These are phyloP conservation scores for Friedmanniomyces simplex DNA, from an alignment of 495 filamentous ascomycete species.

Conservation along the genomic window DNA sequence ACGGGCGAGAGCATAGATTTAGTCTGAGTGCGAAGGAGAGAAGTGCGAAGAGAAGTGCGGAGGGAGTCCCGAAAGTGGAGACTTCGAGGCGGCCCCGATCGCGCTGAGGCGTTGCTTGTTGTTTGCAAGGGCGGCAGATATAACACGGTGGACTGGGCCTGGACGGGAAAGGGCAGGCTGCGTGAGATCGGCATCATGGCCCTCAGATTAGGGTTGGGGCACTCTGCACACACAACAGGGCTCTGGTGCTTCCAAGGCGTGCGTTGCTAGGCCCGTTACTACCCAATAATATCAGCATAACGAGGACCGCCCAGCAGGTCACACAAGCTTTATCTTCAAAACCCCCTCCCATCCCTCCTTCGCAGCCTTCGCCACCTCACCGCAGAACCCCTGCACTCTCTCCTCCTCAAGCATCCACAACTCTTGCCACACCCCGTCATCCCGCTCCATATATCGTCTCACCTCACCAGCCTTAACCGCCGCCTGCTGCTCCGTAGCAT, in stretches of 20 bases:
- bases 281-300: not conserved
- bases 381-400: slow-evolving; percentile 3
- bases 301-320: not conserved
- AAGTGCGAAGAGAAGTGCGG: slow-evolving; percentile 11
- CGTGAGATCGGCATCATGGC: too few species aligned
- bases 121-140: not conserved
- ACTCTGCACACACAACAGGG: too few species aligned
- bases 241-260: too few species aligned
- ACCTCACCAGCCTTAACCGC: not conserved
- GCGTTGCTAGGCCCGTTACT: too few species aligned
- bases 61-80: slow-evolving; percentile 1
- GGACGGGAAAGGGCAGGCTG: too few species aligned
- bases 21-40: slow-evolving; percentile 16
- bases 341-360: slow-evolving; percentile 20
- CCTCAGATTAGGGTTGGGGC: too few species aligned
- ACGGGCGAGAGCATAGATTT: slow-evolving; percentile 7
- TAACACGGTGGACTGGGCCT: too few species aligned
- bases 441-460: not conserved
- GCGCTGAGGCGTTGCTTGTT: not conserved
- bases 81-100: not conserved
- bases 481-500: slow-evolving; percentile 2
- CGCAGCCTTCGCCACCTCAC: slow-evolving; percentile 10
- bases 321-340: not conserved
- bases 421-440: not conserved
- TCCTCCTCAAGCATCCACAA: not conserved